Conservation (phyloP, 192 early-diverging fungal species). For the Martensiomyces pterosporus region DNA sequence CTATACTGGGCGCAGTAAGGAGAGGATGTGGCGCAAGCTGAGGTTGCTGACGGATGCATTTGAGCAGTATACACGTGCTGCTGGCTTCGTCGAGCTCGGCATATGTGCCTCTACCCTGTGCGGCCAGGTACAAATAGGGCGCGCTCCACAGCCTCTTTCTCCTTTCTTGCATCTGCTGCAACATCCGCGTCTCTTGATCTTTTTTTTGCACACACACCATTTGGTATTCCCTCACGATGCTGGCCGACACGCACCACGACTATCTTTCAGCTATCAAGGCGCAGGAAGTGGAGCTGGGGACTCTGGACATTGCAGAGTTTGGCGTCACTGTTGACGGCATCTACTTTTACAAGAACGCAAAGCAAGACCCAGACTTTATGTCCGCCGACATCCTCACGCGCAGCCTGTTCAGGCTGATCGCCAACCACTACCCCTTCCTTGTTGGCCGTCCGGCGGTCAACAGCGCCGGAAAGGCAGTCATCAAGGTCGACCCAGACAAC, state of each 20-base stretch:
- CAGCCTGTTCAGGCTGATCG: constrained; percentile 26
- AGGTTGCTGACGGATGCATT: no score
- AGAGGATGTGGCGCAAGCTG: no score
- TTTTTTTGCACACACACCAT: not conserved
- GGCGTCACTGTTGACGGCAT: constrained; percentile 24
- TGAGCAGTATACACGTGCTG: no score
- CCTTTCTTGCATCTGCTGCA: not conserved
- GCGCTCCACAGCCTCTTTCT: no score
- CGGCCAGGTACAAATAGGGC: no score
- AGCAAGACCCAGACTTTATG: constrained; percentile 22
- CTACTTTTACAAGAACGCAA: constrained; percentile 24
- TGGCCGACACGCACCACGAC: no score
- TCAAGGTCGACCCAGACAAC: constrained; percentile 26
- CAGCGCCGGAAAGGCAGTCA: constrained; percentile 19
- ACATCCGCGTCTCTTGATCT: not conserved
- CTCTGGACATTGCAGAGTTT: constrained; percentile 28
- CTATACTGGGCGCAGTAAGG: no score
- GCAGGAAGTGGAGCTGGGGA: constrained; percentile 36
- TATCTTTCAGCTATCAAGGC: constrained; percentile 8
- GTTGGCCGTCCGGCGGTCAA: constrained; percentile 26
- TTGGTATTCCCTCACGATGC: no score
- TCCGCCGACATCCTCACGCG: constrained; percentile 14
- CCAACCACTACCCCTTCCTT: constrained; percentile 43
- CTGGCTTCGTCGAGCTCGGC: no score
- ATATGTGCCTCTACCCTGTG: no score